Evolutionary conservation across 2,329 filamentous ascomycete species (phyloP), one percentile per base, ranked within the genome.

Genomic region (Colletotrichum melonis): DNA sequence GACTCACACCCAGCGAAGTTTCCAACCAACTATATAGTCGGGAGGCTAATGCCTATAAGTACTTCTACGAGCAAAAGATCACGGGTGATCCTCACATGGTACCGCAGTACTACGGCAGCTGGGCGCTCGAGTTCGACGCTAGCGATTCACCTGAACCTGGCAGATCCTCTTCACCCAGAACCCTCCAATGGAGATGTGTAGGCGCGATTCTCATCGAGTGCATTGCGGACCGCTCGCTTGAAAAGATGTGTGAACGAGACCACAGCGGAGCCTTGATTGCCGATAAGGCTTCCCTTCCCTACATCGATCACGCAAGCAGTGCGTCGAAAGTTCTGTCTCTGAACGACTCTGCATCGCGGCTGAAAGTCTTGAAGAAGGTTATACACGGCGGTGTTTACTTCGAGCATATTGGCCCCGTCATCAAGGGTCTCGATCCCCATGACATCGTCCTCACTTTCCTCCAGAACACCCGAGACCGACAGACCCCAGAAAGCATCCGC

Each of bases 131-230:
- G 42, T 64, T 64, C 14, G 2, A 26, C 2, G 22, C 9, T 2
- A 14, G 4, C n/a, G 7, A 16, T 4, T 2, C 38, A 4, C 0
- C 24, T 3, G 35, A 8, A 3, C 3, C 5, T 1, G 7, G 19
- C 19, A 11, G 42, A 7, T 49, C 42, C 19, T 7, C 19, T 2
- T 49, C 6, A 49, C 6, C 4, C 7, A 7, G n/a, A 19, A 49
- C 42, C 1, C 19, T 3, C 8, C 24, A 1, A 1, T 49, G 24
- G 62, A 24, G 28, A 8, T 62, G 11, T 11, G 56, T 12, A 1
- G 65, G 65, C 4, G 22, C 28, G 2, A 5, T 67, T 1, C 56
- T 55, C 16, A 67, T 67, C 19, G 65, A 67, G 16, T 52, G 60
- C 3, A 67, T 62, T 16, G 14, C 55, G 9, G 65, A 42, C 8